Conservation (phyloP, 108 stramenopile species). For the Bacterosira constricta region DNA sequence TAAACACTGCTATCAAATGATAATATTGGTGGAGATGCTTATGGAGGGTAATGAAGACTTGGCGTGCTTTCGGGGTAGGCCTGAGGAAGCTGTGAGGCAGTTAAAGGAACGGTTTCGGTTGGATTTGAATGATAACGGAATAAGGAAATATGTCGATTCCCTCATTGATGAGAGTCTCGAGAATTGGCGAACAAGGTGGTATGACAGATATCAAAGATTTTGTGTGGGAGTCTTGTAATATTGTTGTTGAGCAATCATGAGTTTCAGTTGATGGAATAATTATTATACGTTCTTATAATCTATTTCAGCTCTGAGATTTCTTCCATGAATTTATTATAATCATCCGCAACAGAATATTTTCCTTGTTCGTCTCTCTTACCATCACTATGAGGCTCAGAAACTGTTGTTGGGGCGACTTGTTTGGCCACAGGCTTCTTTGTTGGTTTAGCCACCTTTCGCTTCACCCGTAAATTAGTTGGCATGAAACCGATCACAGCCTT, state of each 20-base stretch:
- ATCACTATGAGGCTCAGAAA: too few relatives aligned
- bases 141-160: constrained; percentile 85
- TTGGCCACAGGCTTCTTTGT: constrained; percentile 10
- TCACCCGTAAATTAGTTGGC: constrained; percentile 64
- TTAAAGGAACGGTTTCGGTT: constrained; percentile 87
- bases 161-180: constrained; percentile 91
- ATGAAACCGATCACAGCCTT: constrained; percentile 74
- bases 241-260: background rate
- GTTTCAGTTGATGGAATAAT: too few relatives aligned
- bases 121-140: constrained; percentile 79
- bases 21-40: constrained; percentile 94
- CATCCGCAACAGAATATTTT: constrained; percentile 30
- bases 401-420: background rate
- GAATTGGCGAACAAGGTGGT: constrained; percentile 95
- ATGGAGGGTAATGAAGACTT: constrained; percentile 91
- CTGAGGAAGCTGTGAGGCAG: constrained; percentile 81
- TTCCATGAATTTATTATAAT: constrained; percentile 60
- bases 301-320: constrained; percentile 36
- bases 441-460: constrained; percentile 10
- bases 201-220: constrained; percentile 94
- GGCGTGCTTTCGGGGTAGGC: constrained; percentile 91
- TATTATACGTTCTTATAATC: too few relatives aligned
- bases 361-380: background rate
- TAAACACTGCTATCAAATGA: constrained; percentile 87
- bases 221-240: constrained; percentile 89